A percentile compares a stretch with the other conserved stretches of the same genome.
Conservation (phyloP, 208 protist genomes). For the Vickermania spadyakhi region DNA sequence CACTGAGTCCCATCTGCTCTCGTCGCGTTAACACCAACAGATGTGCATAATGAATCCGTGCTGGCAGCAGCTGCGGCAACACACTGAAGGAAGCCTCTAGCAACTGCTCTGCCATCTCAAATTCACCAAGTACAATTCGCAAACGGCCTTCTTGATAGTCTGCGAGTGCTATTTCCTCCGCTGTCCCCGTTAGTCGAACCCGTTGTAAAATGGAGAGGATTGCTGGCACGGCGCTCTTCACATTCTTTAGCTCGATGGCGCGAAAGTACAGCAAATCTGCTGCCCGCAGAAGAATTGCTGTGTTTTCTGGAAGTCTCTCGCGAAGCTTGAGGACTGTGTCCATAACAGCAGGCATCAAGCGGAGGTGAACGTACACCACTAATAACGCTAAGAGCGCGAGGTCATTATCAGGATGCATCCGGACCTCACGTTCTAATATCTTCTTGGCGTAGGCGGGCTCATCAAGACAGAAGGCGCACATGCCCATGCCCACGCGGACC, state of each 20-base stretch:
- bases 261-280: constrained; percentile 80
- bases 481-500: constrained; percentile 74
- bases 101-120: constrained; percentile 32
- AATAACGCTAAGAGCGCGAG: constrained; percentile 64
- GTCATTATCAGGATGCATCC: constrained; percentile 60
- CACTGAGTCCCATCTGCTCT: constrained; percentile 28
- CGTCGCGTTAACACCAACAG: constrained; percentile 39
- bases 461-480: constrained; percentile 67
- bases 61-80: constrained; percentile 54
- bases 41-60: constrained; percentile 65
- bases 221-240: constrained; percentile 20
- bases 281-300: constrained; percentile 62
- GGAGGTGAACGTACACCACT: constrained; percentile 61
- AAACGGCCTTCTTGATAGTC: constrained; percentile 80
- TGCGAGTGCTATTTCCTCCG: constrained; percentile 50
- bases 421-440: constrained; percentile 50
- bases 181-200: constrained; percentile 29
- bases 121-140: constrained; percentile 39
- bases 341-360: constrained; percentile 40
- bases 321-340: constrained; percentile 45
- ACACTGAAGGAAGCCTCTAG: constrained; percentile 48
- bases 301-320: constrained; percentile 48
- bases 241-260: constrained; percentile 21
- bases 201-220: constrained; percentile 43
- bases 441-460: constrained; percentile 34